Conservation (phyloP, 306 rosid species). For the Amphicarpaea edgeworthii region DNA sequence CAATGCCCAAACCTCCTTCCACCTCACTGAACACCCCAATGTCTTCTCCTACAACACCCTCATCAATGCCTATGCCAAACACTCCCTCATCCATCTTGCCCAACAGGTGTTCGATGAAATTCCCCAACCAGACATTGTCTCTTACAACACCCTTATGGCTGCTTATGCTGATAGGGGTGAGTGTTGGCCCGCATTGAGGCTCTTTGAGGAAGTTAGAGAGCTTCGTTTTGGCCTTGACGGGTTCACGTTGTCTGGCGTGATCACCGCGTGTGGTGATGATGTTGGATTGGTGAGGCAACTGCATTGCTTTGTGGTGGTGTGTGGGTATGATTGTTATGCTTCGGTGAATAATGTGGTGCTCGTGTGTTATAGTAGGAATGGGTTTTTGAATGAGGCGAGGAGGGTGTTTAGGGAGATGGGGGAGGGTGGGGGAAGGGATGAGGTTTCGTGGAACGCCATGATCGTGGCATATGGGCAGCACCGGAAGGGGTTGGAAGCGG, state of each 20-base stretch:
- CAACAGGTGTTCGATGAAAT: conserved; percentile 54
- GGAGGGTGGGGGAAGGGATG: conserved; percentile 59
- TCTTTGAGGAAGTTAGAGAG: conserved; percentile 60
- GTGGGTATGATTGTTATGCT: conserved; percentile 66
- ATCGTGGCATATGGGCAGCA: conserved; percentile 79
- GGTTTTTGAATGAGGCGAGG: conserved; percentile 51
- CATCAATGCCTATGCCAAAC: conserved; percentile 53
- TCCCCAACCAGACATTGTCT: conserved; percentile 56
- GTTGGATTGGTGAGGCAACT: conserved; percentile 63
- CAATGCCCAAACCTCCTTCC: conserved; percentile 39
- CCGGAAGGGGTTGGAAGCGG: conserved; percentile 65
- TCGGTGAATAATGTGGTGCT: conserved; percentile 71
- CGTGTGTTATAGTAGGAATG: conserved; percentile 62
- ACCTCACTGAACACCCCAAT: conserved; percentile 48
- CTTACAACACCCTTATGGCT: conserved; percentile 60
- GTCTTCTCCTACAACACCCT: conserved; percentile 79
- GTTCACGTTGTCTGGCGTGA: conserved; percentile 68
- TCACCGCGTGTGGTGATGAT: conserved; percentile 46
- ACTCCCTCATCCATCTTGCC: conserved; percentile 43
- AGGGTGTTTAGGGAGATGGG: conserved; percentile 61
- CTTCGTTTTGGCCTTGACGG: conserved; percentile 61
- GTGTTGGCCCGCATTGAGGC: conserved; percentile 46
- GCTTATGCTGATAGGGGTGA: conserved; percentile 68
- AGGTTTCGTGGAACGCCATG: conserved; percentile 84
- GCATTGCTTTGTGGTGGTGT: conserved; percentile 48